Evolutionary conservation across 2,329 filamentous ascomycete genomes (phyloP).

Genomic region (Fusarium protoensiforme): DNA sequence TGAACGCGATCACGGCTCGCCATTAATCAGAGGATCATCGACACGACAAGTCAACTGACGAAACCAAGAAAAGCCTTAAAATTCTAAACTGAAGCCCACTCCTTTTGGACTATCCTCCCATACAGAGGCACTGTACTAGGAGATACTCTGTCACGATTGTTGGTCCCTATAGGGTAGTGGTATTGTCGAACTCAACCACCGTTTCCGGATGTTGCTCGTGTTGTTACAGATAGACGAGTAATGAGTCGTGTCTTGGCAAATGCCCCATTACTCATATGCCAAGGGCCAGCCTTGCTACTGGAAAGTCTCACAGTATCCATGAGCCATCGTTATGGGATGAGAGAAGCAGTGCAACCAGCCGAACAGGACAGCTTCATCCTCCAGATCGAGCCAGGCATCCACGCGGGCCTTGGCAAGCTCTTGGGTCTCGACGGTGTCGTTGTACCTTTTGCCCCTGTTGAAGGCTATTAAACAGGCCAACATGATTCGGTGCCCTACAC

Average conservation of each 20-base stretch:
- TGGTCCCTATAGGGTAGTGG: not conserved
- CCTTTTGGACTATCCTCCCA: not conserved
- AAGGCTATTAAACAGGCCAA: not conserved
- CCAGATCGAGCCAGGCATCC: too few species aligned
- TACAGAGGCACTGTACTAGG: not conserved
- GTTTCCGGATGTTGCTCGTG: not conserved
- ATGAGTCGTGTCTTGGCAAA: not conserved
- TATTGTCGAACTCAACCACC: not conserved
- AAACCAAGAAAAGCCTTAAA: not conserved
- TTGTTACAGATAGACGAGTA: not conserved
- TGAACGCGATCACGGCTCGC: too few species aligned
- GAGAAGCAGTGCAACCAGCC: too few species aligned
- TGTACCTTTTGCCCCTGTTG: too few species aligned
- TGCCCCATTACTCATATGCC: not conserved
- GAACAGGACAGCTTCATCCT: too few species aligned
- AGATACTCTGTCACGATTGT: not conserved
- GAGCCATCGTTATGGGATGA: not conserved
- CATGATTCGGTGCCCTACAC: not conserved
- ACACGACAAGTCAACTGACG: not conserved
- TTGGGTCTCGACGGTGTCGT: not conserved
- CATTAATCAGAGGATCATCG: too few species aligned
- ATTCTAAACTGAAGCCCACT: not conserved
- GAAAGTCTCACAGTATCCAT: not conserved
- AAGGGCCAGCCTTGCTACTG: not conserved
- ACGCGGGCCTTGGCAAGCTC: not conserved